phyloP scores from a whole-genome alignment of 805 yeast species.

The Candida sonorensis region DNA sequence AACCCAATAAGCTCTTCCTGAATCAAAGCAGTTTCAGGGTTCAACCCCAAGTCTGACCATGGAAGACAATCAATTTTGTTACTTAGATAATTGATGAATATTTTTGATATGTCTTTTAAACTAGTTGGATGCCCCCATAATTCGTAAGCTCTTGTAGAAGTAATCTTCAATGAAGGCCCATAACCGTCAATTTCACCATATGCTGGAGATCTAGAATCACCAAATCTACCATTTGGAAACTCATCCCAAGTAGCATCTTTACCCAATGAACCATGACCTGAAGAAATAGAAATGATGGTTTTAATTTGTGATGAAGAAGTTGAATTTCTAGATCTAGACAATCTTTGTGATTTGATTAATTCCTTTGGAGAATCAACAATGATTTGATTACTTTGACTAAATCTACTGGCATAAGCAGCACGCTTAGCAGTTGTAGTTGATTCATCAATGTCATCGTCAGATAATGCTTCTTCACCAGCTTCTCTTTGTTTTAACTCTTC shows the following conservation, averaged over 20 bases:
- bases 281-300: constrained; percentile 66
- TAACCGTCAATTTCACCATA: constrained; percentile 98
- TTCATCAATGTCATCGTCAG: constrained; percentile 25
- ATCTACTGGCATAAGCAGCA: constrained; percentile 29
- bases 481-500: constrained; percentile 26
- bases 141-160: constrained; percentile 56
- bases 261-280: constrained; percentile 79
- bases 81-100: constrained; percentile 68
- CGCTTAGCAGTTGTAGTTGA: constrained; percentile 26
- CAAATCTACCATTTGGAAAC: constrained; percentile 91
- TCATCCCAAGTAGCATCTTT: constrained; percentile 97
- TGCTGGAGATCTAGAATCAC: constrained; percentile 93
- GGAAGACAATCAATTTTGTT: constrained; percentile 76
- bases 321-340: constrained; percentile 7
- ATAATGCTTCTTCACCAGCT: constrained; percentile 27
- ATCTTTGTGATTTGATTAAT: constrained; percentile 7
- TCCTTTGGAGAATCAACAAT: constrained; percentile 20
- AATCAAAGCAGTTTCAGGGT: constrained; percentile 85
- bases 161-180: constrained; percentile 83
- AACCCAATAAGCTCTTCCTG: constrained; percentile 84
- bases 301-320: constrained; percentile 35
- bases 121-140: constrained; percentile 77
- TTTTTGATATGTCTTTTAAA: constrained; percentile 49
- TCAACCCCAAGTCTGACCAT: constrained; percentile 83
- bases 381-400: constrained; percentile 23